Base-by-base conservation (phyloP, 2,329 filamentous ascomycete species). In the Fusarium nodosum region DNA sequence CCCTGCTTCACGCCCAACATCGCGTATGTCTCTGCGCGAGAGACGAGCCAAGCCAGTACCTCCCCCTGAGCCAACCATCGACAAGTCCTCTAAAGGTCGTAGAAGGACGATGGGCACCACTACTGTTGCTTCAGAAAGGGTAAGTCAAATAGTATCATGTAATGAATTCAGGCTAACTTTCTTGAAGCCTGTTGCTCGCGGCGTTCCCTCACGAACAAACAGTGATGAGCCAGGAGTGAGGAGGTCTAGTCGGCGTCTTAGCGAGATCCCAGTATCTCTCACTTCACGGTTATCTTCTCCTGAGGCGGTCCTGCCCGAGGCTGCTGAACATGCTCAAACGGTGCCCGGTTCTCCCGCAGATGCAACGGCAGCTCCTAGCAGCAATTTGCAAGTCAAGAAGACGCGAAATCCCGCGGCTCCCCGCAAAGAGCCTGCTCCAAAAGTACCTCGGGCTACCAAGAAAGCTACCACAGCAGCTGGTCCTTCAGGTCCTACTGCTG, bases 1-100 rank as follows among this genome's bases (percentile, higher is more conserved):
- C 15, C 67, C 77, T 6, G 67, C 76, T 38, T 79, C 81, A 4
- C 78, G 82, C 15, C 84, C 87, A 8, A 86, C 84, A n/a, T 80
- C 80, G 7, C 86, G 91, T 60, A 92, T 91, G 87, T 90, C 93
- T 66, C 82, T 96, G 55, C 88, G 94, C 33, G 89, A 91, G 59
- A 88, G 93, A 64, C 93, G 91, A 76, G 78, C 84, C 10, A 89
- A 84, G 55, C 81, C 86, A 6, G 80, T 83, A n/a, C 83, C 85
- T 12, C 81, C 84, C n/a, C 83, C 86, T 15, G 85, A 86, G 51
- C 84, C 75, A 38, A 60, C 53, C 31, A 54, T 26, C 16, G 71
- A 77, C 33, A 70, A 72, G 53, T 57, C 72, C 7, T 12, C 70
- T 11, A 82, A 81, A 69, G 82, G 81, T 68, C 85, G 91, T 33